These are phyloP conservation scores for Eleusine coracana DNA, from an alignment of 176 grass and related monocot genomes.

Conservation along the genomic window DNA sequence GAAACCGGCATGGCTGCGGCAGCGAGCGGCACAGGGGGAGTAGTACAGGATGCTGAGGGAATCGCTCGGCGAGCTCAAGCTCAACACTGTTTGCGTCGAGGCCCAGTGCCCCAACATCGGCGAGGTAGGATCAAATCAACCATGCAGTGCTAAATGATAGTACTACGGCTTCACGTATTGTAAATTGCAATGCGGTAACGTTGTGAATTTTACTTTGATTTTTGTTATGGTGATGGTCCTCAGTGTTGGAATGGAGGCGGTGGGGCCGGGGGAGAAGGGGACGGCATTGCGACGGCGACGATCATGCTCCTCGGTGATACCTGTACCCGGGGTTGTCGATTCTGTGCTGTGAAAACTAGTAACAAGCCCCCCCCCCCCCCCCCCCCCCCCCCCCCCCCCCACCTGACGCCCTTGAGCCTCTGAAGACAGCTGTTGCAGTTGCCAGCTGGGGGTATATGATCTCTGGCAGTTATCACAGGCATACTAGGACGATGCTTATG, in stretches of 20 bases:
- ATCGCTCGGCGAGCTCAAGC: slow-evolving; percentile 73
- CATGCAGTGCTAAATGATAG: neutral
- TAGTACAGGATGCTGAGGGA: slow-evolving; percentile 64
- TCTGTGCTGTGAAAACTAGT: slow-evolving; percentile 88
- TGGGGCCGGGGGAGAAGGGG: slow-evolving; percentile 70
- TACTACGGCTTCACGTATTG: no score
- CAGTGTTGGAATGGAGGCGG: slow-evolving; percentile 95
- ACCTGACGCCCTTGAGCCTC: slow-evolving; percentile 66
- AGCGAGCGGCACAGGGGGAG: slow-evolving; percentile 75
- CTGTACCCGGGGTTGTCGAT: slow-evolving; percentile 83
- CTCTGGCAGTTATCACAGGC: no score
- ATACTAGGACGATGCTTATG: neutral
- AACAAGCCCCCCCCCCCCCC: slow-evolving; percentile 57
- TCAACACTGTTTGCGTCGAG: slow-evolving; percentile 87
- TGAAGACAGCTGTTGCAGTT: slow-evolving; percentile 73
- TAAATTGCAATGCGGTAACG: no score
- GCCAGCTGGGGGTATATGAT: slow-evolving; percentile 74
- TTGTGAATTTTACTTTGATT: no score
- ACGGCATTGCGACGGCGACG: slow-evolving; percentile 77
- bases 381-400: slow-evolving; percentile 56
- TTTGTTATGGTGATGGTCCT: neutral
- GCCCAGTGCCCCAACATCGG: slow-evolving; percentile 93
- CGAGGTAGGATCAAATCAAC: slow-evolving; percentile 52
- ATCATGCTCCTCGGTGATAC: slow-evolving; percentile 94
- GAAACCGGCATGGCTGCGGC: slow-evolving; percentile 86